Evolutionary conservation across 2,329 filamentous ascomycete genomes (phyloP).

Genomic region (Graphilbum fragrans): DNA sequence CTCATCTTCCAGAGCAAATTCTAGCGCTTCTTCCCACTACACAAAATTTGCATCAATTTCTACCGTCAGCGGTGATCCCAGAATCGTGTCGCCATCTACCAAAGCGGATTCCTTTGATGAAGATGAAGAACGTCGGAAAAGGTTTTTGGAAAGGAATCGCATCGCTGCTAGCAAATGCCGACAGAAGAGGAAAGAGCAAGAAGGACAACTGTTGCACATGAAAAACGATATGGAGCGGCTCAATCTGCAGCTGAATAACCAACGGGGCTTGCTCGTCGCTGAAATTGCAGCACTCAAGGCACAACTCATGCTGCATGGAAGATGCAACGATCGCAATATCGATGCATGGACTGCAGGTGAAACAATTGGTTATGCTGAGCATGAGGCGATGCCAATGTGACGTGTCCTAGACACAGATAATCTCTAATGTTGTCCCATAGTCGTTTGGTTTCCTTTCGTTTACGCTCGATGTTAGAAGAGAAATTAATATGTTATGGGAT

Average conservation of each 20-base stretch:
- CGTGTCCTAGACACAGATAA: too few species aligned
- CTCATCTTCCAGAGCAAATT: too few species aligned
- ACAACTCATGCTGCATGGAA: background rate
- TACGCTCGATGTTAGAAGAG: too few species aligned
- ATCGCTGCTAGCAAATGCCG: slow-evolving; percentile 64
- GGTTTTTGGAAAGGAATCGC: slow-evolving; percentile 57
- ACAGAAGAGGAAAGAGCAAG: slow-evolving; percentile 50
- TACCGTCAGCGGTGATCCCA: too few species aligned
- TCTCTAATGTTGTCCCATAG: too few species aligned
- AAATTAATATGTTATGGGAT: too few species aligned
- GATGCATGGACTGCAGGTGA: background rate
- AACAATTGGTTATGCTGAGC: background rate
- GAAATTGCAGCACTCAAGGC: slow-evolving; percentile 15
- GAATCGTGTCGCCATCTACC: too few species aligned
- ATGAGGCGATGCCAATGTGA: background rate
- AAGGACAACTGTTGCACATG: slow-evolving; percentile 34
- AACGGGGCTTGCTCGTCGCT: slow-evolving; percentile 27
- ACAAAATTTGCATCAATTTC: too few species aligned
- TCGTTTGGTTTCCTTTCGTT: too few species aligned
- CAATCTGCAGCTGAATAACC: slow-evolving; percentile 28
- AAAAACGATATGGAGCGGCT: slow-evolving; percentile 28
- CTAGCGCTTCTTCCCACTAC: too few species aligned
- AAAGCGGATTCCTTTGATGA: slow-evolving; percentile 13
- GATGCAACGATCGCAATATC: background rate
- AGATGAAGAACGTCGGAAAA: slow-evolving; percentile 33